A percentile compares a stretch with the other conserved stretches of the same genome.
These are phyloP conservation scores for Cylindrotheca fusiformis DNA, from an alignment of 108 stramenopile genomes.

Conservation along the genomic window DNA sequence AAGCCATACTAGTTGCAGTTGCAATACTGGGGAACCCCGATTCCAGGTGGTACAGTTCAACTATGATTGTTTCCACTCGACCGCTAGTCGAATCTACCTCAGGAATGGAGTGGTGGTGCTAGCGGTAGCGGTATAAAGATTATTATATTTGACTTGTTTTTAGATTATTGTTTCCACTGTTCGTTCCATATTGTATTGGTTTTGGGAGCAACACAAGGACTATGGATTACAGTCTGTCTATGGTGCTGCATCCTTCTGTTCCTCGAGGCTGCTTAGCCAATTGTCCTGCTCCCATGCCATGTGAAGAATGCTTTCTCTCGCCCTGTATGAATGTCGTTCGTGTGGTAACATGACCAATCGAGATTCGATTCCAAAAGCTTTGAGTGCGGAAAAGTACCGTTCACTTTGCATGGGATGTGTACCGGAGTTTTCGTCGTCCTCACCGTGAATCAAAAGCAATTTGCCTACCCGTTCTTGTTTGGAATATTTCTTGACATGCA, in stretches of 20 bases:
- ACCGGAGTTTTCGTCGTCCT: conserved; percentile 14
- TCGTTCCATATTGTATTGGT: too few species aligned
- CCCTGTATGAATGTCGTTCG: conserved; percentile 5
- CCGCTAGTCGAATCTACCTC: too few species aligned
- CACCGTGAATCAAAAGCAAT: conserved; percentile 9
- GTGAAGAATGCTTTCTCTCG: conserved; percentile 9
- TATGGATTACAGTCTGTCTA: too few species aligned
- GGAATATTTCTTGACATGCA: conserved; percentile 15
- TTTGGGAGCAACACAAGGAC: too few species aligned
- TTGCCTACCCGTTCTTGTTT: conserved; percentile 8
- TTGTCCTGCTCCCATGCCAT: conserved; percentile 10
- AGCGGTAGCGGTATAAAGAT: too few species aligned
- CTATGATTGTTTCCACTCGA: too few species aligned
- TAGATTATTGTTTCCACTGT: too few species aligned
- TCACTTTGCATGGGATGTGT: conserved; percentile 11
- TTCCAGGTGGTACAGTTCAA: too few species aligned
- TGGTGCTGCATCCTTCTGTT: background rate
- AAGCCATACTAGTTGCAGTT: too few species aligned
- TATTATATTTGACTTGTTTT: too few species aligned
- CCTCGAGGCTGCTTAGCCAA: conserved; percentile 4
- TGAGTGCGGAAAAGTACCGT: conserved; percentile 9
- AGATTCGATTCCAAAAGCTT: conserved; percentile 14
- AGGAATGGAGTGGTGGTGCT: too few species aligned
- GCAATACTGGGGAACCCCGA: too few species aligned
- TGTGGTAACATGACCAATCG: background rate